phyloP scores from a whole-genome alignment of 371 early-diverging fungal species.

The Nematocida parisii region DNA sequence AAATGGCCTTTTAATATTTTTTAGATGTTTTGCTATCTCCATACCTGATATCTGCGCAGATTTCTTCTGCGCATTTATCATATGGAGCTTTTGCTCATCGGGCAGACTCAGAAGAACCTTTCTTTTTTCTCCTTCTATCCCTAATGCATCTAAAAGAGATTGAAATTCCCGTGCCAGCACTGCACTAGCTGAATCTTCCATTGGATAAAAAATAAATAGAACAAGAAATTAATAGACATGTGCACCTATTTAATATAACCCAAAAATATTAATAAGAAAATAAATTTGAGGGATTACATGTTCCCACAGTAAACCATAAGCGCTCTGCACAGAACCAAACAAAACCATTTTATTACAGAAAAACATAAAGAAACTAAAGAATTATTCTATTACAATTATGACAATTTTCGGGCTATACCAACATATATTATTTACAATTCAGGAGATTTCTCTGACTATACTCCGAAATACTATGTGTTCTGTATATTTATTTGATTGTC shows the following conservation, averaged over 20 bases:
- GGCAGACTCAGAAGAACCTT: constrained; percentile 10
- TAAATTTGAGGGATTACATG: background rate
- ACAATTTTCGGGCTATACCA: no score
- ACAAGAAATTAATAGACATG: background rate
- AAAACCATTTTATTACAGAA: no score
- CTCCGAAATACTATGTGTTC: no score
- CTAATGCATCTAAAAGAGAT: constrained; percentile 6
- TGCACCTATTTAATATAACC: background rate
- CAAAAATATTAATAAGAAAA: constrained; percentile 8
- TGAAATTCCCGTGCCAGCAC: constrained; percentile 19
- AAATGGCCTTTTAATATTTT: constrained; percentile 20
- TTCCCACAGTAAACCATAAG: background rate
- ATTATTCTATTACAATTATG: no score
- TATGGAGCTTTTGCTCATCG: constrained; percentile 19
- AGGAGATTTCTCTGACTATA: no score
- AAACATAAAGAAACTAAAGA: no score
- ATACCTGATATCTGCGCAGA: background rate
- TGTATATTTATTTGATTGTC: no score
- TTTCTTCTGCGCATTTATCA: constrained; percentile 38
- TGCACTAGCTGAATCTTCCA: constrained; percentile 6
- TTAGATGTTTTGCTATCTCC: constrained; percentile 10
- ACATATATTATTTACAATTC: no score
- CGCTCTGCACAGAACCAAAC: no score
- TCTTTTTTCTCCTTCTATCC: constrained; percentile 31
- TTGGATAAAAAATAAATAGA: constrained; percentile 41